A percentile compares a stretch with the other conserved stretches of the same genome.
phyloP scores from a whole-genome alignment of 2,329 filamentous ascomycete species.

The Ophiostoma sp. region DNA sequence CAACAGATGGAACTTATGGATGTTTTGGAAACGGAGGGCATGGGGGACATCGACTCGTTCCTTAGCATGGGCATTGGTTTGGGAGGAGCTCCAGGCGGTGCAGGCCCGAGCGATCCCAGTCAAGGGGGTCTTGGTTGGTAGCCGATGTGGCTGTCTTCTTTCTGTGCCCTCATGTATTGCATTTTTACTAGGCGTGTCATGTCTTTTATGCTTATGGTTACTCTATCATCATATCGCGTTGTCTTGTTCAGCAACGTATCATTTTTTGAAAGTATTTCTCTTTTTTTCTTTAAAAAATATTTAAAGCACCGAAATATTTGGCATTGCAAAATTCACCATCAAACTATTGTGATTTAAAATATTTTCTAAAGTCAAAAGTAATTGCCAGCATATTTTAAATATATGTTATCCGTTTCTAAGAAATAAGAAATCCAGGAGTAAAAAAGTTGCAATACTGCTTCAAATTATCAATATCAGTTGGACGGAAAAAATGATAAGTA shows the following conservation, averaged over 20 bases:
- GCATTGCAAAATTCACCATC: too few relatives aligned
- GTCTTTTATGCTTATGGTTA: background rate
- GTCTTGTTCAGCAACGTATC: background rate
- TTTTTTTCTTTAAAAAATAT: background rate
- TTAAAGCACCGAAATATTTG: too few relatives aligned
- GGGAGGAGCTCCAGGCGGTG: slow-evolving; percentile 19
- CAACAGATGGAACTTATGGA: slow-evolving; percentile 82
- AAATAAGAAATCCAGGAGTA: too few relatives aligned
- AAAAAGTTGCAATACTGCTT: too few relatives aligned
- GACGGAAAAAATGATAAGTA: too few relatives aligned
- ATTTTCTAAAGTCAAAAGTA: too few relatives aligned
- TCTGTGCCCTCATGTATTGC: background rate
- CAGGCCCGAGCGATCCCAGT: slow-evolving; percentile 1
- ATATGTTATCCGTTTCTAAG: too few relatives aligned
- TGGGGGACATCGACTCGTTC: slow-evolving; percentile 57
- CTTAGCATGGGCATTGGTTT: slow-evolving; percentile 43
- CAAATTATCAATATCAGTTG: too few relatives aligned
- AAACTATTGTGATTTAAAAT: too few relatives aligned
- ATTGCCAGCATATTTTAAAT: too few relatives aligned
- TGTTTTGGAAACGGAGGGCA: slow-evolving; percentile 64
- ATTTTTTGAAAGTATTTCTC: background rate
- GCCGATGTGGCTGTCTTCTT: background rate
- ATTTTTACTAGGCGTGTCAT: background rate
- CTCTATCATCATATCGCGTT: background rate
- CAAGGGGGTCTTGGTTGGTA: slow-evolving; percentile 12